Evolutionary conservation across 2,329 filamentous ascomycete genomes (phyloP), one percentile per base, ranked within the genome.

Genomic region (Penicillium janthinellum): DNA sequence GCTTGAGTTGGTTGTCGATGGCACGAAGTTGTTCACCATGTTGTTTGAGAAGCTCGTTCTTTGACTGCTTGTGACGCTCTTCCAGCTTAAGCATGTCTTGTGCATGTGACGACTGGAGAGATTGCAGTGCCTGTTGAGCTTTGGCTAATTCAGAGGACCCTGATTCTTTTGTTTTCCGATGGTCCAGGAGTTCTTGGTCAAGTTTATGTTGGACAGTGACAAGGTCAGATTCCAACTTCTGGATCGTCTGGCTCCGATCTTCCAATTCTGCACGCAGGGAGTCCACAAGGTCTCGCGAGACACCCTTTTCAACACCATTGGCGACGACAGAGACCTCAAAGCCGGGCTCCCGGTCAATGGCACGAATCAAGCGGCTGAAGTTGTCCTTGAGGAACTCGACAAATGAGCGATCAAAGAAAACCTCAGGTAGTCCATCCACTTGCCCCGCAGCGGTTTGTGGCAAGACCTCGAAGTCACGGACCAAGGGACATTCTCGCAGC

Each of bases 301-400:
- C 90, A 4, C 94, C 94, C 70, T 94, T 93, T 66, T 95, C 88
- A 11, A 93, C 80, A 0, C 90, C 91, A 71, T 93, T 92, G 45
- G 88, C 84, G 58, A 92, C 82, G 11, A 95, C 85, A 0, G 92
- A 89, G 28, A 96, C 88, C 73, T 99, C 95, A 61, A 96, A 81
- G 1, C 89, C 91, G 0, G 95, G 95, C 63, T 96, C 91, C 61
- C 94, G 88, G 75, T 99, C 95, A 67, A 99, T 91, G 14, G 92
- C 90, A 63, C 92, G 87, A 41, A 89, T 81, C 59, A 97, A 79
- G 8, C 93, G 89, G 69, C 90, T 94, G 73, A 96, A 98, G 72
- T 96, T 96, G 70, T 98, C 93, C 71, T 97, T 97, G 69, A 97
- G 86, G 70, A 98, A 96, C 61, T 97, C 91, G 57, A 99, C 88